Evolutionary conservation across 202 grass and related monocot species (phyloP).

Genomic region (Zizania palustris): DNA sequence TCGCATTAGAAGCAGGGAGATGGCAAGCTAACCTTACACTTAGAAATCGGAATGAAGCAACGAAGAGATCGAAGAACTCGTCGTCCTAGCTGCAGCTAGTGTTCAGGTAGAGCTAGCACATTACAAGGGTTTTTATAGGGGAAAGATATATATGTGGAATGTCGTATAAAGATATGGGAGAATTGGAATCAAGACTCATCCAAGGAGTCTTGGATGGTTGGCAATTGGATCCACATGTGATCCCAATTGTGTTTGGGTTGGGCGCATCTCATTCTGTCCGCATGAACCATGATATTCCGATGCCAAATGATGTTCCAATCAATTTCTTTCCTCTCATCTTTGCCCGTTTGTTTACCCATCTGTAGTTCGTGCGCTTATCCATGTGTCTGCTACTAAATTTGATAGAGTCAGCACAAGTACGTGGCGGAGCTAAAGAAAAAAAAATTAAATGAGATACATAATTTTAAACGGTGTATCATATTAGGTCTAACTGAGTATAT

Average conservation of each 20-base stretch:
- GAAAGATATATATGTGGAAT: not conserved
- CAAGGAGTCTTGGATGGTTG: not conserved
- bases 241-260: constrained; percentile 37
- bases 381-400: too few relatives aligned
- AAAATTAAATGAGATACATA: too few relatives aligned
- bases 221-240: constrained; percentile 43
- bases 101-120: not conserved
- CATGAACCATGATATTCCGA: not conserved
- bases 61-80: not conserved
- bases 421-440: too few relatives aligned
- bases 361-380: too few relatives aligned
- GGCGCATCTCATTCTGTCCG: constrained; percentile 28
- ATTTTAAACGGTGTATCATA: too few relatives aligned
- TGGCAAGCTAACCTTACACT: not conserved
- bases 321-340: too few relatives aligned
- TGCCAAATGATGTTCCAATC: not conserved
- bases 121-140: constrained; percentile 33
- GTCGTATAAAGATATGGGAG: constrained; percentile 22
- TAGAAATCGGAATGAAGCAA: not conserved
- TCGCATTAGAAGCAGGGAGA: not conserved
- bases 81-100: not conserved
- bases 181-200: constrained; percentile 18
- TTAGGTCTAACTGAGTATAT: too few relatives aligned
- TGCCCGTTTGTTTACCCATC: too few relatives aligned
- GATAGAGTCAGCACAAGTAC: too few relatives aligned